Conservation (phyloP, 2,329 filamentous ascomycete genomes). For the Fusarium sp. region DNA sequence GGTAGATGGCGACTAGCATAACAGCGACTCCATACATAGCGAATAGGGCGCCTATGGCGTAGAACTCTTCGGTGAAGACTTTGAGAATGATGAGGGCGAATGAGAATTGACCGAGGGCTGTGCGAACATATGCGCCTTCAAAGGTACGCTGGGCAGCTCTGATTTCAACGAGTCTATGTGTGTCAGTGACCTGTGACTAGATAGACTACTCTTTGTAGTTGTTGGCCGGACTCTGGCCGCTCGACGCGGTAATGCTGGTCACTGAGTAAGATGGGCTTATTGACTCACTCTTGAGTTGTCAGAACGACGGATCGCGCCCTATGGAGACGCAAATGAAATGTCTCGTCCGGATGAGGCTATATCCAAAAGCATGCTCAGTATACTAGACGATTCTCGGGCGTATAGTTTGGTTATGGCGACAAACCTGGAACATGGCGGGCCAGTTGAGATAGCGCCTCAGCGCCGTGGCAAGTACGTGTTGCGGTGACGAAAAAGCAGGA, state of each 20-base stretch:
- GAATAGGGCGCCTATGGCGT: constrained; percentile 95
- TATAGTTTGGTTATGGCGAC: constrained; percentile 14
- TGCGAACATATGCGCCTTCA: constrained; percentile 96
- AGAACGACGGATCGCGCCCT: constrained; percentile 85
- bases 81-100: constrained; percentile 91
- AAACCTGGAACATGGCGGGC: constrained; percentile 44
- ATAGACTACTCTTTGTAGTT: neutral
- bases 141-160: constrained; percentile 96
- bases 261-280: neutral
- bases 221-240: neutral
- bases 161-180: constrained; percentile 81
- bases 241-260: neutral
- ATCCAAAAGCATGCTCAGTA: constrained; percentile 21
- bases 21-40: constrained; percentile 90
- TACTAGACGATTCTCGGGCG: neutral
- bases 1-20: constrained; percentile 83
- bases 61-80: constrained; percentile 97
- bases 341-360: constrained; percentile 75
- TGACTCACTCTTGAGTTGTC: constrained; percentile 76
- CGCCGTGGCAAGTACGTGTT: neutral
- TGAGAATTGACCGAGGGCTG: constrained; percentile 92
- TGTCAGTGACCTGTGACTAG: neutral
- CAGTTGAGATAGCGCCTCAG: neutral
- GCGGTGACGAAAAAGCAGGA: too few relatives aligned
- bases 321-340: constrained; percentile 83